Percentiles rank a stretch among this genome's conserved stretches.
Conservation (phyloP, 305 asterid genomes). For the Euphrasia arctica region DNA sequence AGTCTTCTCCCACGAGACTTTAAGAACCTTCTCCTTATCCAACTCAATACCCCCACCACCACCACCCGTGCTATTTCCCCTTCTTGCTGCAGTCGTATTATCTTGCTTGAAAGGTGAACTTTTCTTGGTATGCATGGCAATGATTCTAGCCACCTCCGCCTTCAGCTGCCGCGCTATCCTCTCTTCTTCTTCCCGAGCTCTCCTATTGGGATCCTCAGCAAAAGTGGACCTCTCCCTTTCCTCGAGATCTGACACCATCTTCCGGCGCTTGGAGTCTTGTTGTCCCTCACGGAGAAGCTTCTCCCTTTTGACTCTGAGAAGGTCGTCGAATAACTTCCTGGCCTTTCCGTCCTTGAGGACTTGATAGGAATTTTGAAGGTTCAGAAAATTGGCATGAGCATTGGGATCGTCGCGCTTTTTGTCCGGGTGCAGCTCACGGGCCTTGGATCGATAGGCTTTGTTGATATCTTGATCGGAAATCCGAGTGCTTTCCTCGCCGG, state of each 20-base stretch:
- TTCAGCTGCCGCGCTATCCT: constrained; percentile 53
- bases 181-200: constrained; percentile 65
- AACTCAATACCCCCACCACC: constrained; percentile 38
- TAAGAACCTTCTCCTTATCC: constrained; percentile 66
- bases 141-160: constrained; percentile 67
- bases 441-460: constrained; percentile 64
- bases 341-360: constrained; percentile 80
- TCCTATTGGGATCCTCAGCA: constrained; percentile 42
- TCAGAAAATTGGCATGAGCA: constrained; percentile 64
- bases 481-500: constrained; percentile 74
- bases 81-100: constrained; percentile 12
- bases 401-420: constrained; percentile 72
- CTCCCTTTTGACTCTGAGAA: constrained; percentile 60
- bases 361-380: constrained; percentile 66
- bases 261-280: constrained; percentile 71
- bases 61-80: constrained; percentile 24
- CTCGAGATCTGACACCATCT: constrained; percentile 88
- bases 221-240: constrained; percentile 70
- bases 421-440: constrained; percentile 86
- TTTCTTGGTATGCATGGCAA: constrained; percentile 52
- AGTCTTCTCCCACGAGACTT: constrained; percentile 79
- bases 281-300: constrained; percentile 61
- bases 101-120: constrained; percentile 38
- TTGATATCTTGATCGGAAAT: constrained; percentile 77
- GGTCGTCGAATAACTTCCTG: constrained; percentile 76